Evolutionary conservation across 148 eudicot genomes (phyloP).

Genomic region (Rhododendron mucronatum): DNA sequence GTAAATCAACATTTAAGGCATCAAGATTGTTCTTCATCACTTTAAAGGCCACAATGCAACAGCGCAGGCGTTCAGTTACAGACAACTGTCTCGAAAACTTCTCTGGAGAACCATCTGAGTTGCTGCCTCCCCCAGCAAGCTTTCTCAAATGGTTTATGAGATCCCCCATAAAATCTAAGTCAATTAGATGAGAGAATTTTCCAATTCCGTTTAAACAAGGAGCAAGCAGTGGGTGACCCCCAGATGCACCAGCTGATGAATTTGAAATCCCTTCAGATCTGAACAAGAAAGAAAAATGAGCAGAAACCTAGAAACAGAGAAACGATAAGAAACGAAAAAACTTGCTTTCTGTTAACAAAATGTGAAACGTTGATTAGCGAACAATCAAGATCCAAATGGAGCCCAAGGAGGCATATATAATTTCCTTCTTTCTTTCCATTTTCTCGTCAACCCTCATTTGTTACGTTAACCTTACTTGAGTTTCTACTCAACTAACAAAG

Average conservation of each 20-base stretch:
- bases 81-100: constrained; percentile 38
- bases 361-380: neutral
- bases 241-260: constrained; percentile 30
- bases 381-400: neutral
- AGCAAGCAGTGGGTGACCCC: constrained; percentile 67
- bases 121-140: constrained; percentile 65
- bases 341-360: neutral
- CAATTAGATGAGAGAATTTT: constrained; percentile 79
- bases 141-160: constrained; percentile 76
- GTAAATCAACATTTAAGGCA: constrained; percentile 88
- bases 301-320: neutral
- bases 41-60: constrained; percentile 95
- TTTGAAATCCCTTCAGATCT: constrained; percentile 39
- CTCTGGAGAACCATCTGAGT: constrained; percentile 27
- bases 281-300: constrained; percentile 8
- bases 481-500: neutral
- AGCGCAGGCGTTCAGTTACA: constrained; percentile 74
- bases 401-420: neutral
- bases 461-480: neutral
- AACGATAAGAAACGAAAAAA: neutral
- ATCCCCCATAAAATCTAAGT: constrained; percentile 92
- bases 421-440: neutral
- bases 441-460: neutral
- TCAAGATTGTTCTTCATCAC: constrained; percentile 94
- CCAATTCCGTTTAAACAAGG: constrained; percentile 91